Percentiles rank a stretch among this genome's conserved stretches.
These are phyloP conservation scores for Russula foetens DNA, from an alignment of 768 basidiomycete genomes.

Conservation along the genomic window DNA sequence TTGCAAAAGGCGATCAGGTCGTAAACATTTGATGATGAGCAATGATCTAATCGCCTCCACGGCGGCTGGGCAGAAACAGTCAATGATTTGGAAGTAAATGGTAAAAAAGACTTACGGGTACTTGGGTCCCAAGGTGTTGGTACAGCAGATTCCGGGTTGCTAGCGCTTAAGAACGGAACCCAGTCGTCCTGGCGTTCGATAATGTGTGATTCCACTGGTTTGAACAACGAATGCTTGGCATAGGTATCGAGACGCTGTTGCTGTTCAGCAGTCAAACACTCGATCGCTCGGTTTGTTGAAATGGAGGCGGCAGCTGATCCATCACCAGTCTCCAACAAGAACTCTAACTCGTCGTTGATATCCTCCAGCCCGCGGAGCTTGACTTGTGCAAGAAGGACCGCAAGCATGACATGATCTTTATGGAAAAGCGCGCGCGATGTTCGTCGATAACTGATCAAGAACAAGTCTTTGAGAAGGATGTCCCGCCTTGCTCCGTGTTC, in stretches of 20 bases:
- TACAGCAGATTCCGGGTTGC: conserved; percentile 55
- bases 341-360: conserved; percentile 79
- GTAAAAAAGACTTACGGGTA: conserved; percentile 49
- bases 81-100: conserved; percentile 5
- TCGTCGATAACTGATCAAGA: conserved; percentile 79
- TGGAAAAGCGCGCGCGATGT: conserved; percentile 88
- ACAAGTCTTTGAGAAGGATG: conserved; percentile 80
- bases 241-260: conserved; percentile 58
- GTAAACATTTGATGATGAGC: conserved; percentile 80
- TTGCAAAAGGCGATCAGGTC: conserved; percentile 87
- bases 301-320: conserved; percentile 37
- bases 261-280: conserved; percentile 61
- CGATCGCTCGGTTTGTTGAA: conserved; percentile 31
- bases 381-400: conserved; percentile 83
- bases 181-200: conserved; percentile 56
- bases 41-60: conserved; percentile 68
- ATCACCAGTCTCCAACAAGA: conserved; percentile 85
- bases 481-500: conserved; percentile 68
- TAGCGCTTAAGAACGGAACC: conserved; percentile 61
- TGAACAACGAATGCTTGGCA: conserved; percentile 68
- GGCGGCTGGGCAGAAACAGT: conserved; percentile 39
- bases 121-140: conserved; percentile 75
- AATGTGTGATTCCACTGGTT: conserved; percentile 60
- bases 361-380: conserved; percentile 76
- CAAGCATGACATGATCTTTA: conserved; percentile 85